phyloP scores from a whole-genome alignment of 148 eudicot genomes.

The Euryodendron excelsum region DNA sequence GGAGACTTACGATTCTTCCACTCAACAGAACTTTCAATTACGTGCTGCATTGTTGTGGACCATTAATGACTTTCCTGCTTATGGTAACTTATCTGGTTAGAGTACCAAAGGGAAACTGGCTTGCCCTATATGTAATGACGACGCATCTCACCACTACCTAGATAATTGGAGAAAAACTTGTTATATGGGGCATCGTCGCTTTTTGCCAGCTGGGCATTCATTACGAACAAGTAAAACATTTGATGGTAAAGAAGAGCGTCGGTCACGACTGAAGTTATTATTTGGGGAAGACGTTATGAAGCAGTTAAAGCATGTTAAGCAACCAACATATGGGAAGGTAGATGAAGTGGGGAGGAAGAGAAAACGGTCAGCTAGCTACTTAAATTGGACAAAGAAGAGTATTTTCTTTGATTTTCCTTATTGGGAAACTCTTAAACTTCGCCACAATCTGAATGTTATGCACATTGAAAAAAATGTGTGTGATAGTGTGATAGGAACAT shows the following conservation, averaged over 20 bases:
- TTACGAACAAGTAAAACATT: not conserved
- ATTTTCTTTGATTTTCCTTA: slow-evolving; percentile 15
- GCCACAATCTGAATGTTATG: not conserved
- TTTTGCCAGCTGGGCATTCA: slow-evolving; percentile 7
- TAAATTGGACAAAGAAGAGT: slow-evolving; percentile 10
- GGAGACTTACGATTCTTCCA: not conserved
- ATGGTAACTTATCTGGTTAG: not conserved
- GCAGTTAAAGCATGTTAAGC: not conserved
- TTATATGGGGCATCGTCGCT: slow-evolving; percentile 1
- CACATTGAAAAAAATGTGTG: slow-evolving; percentile 8
- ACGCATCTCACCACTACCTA: not conserved
- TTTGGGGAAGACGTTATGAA: not conserved
- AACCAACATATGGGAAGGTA: not conserved
- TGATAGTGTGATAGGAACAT: not conserved
- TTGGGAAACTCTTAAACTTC: slow-evolving; percentile 1
- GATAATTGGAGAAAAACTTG: not conserved
- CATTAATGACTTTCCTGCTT: not conserved
- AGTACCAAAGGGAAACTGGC: not conserved
- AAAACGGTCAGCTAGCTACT: not conserved
- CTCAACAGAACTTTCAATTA: not conserved
- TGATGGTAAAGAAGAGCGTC: not conserved
- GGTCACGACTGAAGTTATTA: not conserved
- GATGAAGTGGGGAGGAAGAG: not conserved
- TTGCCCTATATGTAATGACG: not conserved
- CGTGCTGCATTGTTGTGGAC: not conserved